Conservation (phyloP, 441 rosid species). For the Populus hybrid region DNA sequence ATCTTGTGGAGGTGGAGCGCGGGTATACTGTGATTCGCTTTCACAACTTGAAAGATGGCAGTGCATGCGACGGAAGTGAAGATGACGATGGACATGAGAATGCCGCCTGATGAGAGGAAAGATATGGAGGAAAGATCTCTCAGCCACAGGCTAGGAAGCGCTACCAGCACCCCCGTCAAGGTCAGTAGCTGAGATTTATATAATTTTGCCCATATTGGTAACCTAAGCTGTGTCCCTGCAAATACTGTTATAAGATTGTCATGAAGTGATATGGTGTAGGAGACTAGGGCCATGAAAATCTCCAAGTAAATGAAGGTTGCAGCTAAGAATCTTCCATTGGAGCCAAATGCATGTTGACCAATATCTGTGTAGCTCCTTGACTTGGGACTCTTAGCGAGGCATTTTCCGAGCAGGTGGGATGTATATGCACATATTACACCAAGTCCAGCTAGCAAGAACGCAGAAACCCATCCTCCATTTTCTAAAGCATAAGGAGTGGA, state of each 20-base stretch:
- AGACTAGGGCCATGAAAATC: constrained; percentile 74
- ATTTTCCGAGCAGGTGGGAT: constrained; percentile 58
- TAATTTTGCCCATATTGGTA: constrained; percentile 24
- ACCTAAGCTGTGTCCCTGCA: constrained; percentile 26
- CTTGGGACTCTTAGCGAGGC: constrained; percentile 54
- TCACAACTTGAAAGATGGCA: constrained; percentile 45
- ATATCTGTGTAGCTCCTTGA: constrained; percentile 60
- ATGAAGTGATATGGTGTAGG: constrained; percentile 78
- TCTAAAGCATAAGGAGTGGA: constrained; percentile 71
- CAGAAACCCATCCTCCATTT: constrained; percentile 68
- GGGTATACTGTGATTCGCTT: constrained; percentile 39
- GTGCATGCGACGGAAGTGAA: constrained; percentile 52
- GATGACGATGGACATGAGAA: constrained; percentile 62
- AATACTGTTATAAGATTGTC: constrained; percentile 59
- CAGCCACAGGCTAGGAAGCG: constrained; percentile 74
- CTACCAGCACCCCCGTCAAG: constrained; percentile 44
- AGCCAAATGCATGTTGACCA: constrained; percentile 57
- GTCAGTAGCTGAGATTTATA: constrained; percentile 54
- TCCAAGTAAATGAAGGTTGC: constrained; percentile 50
- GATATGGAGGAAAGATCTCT: constrained; percentile 65
- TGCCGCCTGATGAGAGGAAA: constrained; percentile 60
- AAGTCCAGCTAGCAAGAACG: constrained; percentile 43
- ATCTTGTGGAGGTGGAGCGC: constrained; percentile 39
- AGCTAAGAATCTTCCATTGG: constrained; percentile 41
- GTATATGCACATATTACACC: constrained; percentile 53